phyloP scores from a whole-genome alignment of 306 rosid genomes.

The Prunus kanzakura region DNA sequence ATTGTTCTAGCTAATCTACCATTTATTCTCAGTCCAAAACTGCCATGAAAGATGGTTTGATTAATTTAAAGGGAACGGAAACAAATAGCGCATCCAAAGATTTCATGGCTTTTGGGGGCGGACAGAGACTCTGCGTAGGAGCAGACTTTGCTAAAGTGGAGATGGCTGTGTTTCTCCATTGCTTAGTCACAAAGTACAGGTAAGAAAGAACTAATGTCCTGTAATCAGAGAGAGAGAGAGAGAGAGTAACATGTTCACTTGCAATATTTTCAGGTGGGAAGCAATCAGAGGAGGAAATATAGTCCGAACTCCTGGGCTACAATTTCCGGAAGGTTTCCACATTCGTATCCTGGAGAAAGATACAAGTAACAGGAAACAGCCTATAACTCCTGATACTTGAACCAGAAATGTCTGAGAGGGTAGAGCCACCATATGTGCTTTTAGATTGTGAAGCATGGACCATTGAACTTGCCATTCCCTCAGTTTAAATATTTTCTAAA shows the following conservation, averaged over 20 bases:
- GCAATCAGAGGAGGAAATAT: slow-evolving; percentile 72
- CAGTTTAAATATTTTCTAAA: not conserved
- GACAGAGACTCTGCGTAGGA: slow-evolving; percentile 95
- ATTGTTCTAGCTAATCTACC: not conserved
- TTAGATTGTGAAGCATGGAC: not conserved
- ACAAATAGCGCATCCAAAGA: slow-evolving; percentile 56
- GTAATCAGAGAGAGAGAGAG: not conserved
- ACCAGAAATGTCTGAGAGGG: not conserved
- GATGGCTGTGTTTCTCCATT: slow-evolving; percentile 91
- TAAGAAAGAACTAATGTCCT: slow-evolving; percentile 29
- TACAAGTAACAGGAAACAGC: slow-evolving; percentile 12
- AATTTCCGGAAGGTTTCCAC: slow-evolving; percentile 78
- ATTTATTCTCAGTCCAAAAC: slow-evolving; percentile 4
- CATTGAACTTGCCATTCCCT: not conserved
- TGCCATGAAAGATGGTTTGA: slow-evolving; percentile 4
- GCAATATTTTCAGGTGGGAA: slow-evolving; percentile 34
- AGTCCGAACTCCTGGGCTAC: slow-evolving; percentile 67
- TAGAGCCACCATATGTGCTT: not conserved
- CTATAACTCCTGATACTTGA: not conserved
- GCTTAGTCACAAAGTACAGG: slow-evolving; percentile 85
- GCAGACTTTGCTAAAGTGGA: slow-evolving; percentile 86
- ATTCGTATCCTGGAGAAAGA: slow-evolving; percentile 54
- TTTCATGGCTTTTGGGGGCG: slow-evolving; percentile 99
- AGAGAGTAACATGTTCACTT: not conserved
- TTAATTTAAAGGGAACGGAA: slow-evolving; percentile 53